Evolutionary conservation across 352 stramenopile species (phyloP), one percentile per base, ranked within the genome.

Genomic region (Phytophthora boehmeriae): DNA sequence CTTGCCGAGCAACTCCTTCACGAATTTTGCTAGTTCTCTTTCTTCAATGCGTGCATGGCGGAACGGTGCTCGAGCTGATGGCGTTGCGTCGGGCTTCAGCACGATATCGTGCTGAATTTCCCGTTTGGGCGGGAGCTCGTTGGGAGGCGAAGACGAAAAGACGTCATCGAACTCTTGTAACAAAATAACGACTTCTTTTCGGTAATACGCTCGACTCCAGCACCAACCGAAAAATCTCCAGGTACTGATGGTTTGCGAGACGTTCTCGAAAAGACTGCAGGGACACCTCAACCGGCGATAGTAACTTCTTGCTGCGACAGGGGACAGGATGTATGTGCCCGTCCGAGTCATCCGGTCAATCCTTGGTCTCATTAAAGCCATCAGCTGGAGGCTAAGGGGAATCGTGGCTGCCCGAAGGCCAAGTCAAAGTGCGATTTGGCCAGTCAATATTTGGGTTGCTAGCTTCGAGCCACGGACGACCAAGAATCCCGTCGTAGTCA

Each of bases 1-100:
- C 10, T 54, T 59, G 13, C 23, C 47, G 14, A 66, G n/a, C 23
- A 52, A 19, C 25, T 57, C 56, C 13, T 64, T 46, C 36, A 57
- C 56, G 27, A 57, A 46, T 17, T 32, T 19, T 13, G 48, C 34
- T 16, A 55, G 20, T 14, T 9, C 19, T 56, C 14, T 36, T n/a
- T 47, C 35, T 36, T 39, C 35, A 23, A 47, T 39, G 6, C 23
- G 35, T 36, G 35, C 49, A 23, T 57, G 45, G 3, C 38, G 36
- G 8, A 64, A 63, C 5, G 55, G 45, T 11, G 55, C 16, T 17
- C 55, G 35, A 5, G 45, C 11, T 4, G 32, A 44, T 10, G 25
- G 46, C 8, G 6, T 14, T 14, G 45, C 38, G 19, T 52, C 56
- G 14, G 56, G 35, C 28, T 57, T 57, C 17, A 57, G 34, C 9